Base-by-base conservation (phyloP, 2,329 filamentous ascomycete species). In the Cyphellophora attinorum region DNA sequence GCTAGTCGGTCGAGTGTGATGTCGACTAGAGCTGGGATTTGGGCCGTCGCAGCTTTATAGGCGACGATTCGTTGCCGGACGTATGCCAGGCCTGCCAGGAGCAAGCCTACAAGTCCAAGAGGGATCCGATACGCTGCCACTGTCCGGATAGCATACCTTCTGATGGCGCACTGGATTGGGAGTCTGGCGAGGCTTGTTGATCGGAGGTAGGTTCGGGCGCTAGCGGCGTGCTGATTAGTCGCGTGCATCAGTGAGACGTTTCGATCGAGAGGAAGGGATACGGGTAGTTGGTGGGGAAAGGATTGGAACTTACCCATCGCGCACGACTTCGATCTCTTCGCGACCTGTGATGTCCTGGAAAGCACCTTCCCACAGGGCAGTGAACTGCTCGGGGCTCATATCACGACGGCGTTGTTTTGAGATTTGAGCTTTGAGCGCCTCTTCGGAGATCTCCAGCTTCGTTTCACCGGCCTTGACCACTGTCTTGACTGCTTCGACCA, bases 151-250 rank as follows among this genome's bases (percentile, higher is more conserved):
- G 64, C 41, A 53, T 62, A 55, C 48, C 61, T 59, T 55, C 61
- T 61, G 58, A 62, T 47, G 53, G 62, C 56, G 49, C 63, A 95
- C 67, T 65, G 57, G 81, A 95, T 70, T 66, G 88, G 75, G 81
- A 96, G 72, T 61, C 81, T 75, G 73, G 88, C 82, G 79, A 93
- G 82, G 70, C 85, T 93, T 69, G 74, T 81, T 65, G 82, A 89
- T 62, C 77, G 75, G 71, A 95, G 75, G 60, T 65, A 65, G 68
- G 77, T 59, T 65, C 62, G 64, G 72, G 73, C 69, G 38, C 34
- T 35, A 39, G 12, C 31, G 37, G 35, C 37, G 41, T 31, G 29
- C 40, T 49, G 41, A 37, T 49, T 39, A 46, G 43, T 48, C 39
- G 46, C 36, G 34, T 25, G 8, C 21, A 25, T 25, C 21, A 25